Evolutionary conservation across 495 filamentous ascomycete genomes (phyloP), one percentile per base, ranked within the genome.

Genomic region (Podospora pseudocomata): DNA sequence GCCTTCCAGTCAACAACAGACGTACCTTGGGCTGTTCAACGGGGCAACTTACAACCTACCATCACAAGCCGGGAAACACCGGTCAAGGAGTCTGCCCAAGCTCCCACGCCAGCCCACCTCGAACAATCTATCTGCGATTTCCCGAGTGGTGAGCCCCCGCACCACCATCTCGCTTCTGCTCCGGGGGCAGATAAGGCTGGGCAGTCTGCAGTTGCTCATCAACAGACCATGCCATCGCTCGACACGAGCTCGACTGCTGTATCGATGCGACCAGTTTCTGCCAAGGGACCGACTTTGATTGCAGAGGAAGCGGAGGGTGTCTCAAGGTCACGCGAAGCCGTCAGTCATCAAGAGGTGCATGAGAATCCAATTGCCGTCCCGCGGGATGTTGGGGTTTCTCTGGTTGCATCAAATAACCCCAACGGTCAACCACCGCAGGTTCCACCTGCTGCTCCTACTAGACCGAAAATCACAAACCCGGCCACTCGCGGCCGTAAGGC

Each of bases 401-500:
- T 32, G 2, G 9, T 39, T 65, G 39, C 54, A 49, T 39, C 65
- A 19, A 54, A 54, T 16, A 30, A 18, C 55, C 26, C 65, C 44
- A 63, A 16, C 58, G 65, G 65, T 4, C 58, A 27, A 9, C n/a
- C 61, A 3, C 19, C 26, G 23, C 7, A 49, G 16, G 34, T 58
- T 23, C 49, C 70, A 69, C 13, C 65, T 27, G 32, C 55, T 4
- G 58, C 1, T 3, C 63, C 28, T 53, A n/a, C 55, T 28, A 70
- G 64, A 27, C 70, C 61, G 7, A 70, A 64, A 53, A 73, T 79
- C 32, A 62, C 65, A 11, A 85, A 84, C 71, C 83, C 83, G 39
- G 84, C 82, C 13, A 81, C 81, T 7, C 78, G 82, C 64, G 83
- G 83, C 19, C 80, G 77, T 60, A 84, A 84, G 67, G 82, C 82